Conservation (phyloP, 805 yeast species). For the Priceomyces melissophilus region DNA sequence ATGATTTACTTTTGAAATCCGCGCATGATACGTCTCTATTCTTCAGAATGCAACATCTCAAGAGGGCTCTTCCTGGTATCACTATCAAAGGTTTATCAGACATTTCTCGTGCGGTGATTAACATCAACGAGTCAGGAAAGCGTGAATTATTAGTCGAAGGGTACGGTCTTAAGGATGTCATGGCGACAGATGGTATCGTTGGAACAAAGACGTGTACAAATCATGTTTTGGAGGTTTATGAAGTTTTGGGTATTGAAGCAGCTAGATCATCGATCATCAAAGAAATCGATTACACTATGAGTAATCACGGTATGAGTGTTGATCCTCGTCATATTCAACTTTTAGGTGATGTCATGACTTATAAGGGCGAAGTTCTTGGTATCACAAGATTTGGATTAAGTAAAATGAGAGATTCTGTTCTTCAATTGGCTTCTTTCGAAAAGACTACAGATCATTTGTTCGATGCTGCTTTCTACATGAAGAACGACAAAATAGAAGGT, state of each 20-base stretch:
- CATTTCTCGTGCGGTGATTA: slow-evolving; percentile 93
- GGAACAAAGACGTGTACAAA: slow-evolving; percentile 86
- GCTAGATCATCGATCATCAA: slow-evolving; percentile 89
- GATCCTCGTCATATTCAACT: slow-evolving; percentile 99
- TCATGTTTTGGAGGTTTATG: slow-evolving; percentile 85
- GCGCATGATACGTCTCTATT: slow-evolving; percentile 50
- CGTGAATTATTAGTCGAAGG: slow-evolving; percentile 96
- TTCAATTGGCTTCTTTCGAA: slow-evolving; percentile 95
- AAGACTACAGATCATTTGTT: slow-evolving; percentile 97
- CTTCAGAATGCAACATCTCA: slow-evolving; percentile 84
- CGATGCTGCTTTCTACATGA: slow-evolving; percentile 98
- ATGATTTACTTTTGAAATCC: slow-evolving; percentile 32
- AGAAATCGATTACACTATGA: slow-evolving; percentile 97
- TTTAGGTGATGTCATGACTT: slow-evolving; percentile 97
- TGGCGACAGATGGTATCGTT: slow-evolving; percentile 95
- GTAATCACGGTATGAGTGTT: slow-evolving; percentile 99
- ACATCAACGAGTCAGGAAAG: slow-evolving; percentile 79
- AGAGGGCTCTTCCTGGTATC: slow-evolving; percentile 79
- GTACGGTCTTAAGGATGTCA: slow-evolving; percentile 91
- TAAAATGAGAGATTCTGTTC: slow-evolving; percentile 96
- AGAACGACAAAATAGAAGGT: slow-evolving; percentile 93
- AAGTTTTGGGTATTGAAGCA: slow-evolving; percentile 95
- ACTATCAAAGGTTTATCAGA: slow-evolving; percentile 92
- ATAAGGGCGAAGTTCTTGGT: slow-evolving; percentile 97
- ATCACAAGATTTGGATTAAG: slow-evolving; percentile 97